phyloP scores from a whole-genome alignment of 192 early-diverging fungal genomes.

The Coemansia reversa region DNA sequence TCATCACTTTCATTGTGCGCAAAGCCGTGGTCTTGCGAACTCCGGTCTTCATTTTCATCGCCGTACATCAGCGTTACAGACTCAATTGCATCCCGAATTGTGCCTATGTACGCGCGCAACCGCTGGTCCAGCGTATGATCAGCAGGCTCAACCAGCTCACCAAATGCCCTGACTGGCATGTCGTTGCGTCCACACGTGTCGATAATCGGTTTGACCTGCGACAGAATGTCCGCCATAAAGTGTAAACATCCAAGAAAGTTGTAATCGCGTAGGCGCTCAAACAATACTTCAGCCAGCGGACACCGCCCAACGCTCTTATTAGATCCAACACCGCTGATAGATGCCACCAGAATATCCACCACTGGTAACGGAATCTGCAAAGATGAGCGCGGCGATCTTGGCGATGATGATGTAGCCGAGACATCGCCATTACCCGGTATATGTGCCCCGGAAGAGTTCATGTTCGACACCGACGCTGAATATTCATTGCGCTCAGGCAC shows the following conservation, averaged over 20 bases:
- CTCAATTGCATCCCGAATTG: slow-evolving; percentile 40
- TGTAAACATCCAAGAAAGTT: slow-evolving; percentile 49
- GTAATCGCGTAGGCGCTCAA: slow-evolving; percentile 43
- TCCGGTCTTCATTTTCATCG: slow-evolving; percentile 24
- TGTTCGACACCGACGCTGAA: neutral
- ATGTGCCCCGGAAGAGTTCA: slow-evolving; percentile 15
- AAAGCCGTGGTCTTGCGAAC: slow-evolving; percentile 11
- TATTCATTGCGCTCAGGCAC: neutral
- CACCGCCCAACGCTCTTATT: slow-evolving; percentile 42
- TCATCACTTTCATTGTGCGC: slow-evolving; percentile 4
- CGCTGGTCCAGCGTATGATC: slow-evolving; percentile 41
- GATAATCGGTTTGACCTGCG: slow-evolving; percentile 44
- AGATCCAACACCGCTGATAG: slow-evolving; percentile 24
- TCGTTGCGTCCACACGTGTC: slow-evolving; percentile 29
- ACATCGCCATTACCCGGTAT: slow-evolving; percentile 6
- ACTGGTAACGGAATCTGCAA: slow-evolving; percentile 45
- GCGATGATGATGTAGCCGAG: neutral
- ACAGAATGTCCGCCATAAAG: slow-evolving; percentile 48
- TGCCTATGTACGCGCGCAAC: slow-evolving; percentile 35
- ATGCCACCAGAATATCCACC: slow-evolving; percentile 39
- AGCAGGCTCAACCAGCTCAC: slow-evolving; percentile 18
- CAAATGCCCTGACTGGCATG: slow-evolving; percentile 32
- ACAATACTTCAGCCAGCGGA: slow-evolving; percentile 36
- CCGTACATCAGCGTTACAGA: slow-evolving; percentile 51
- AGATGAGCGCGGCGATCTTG: slow-evolving; percentile 17